phyloP scores from a whole-genome alignment of 495 filamentous ascomycete species.

The Aspergillus olivimuriae region DNA sequence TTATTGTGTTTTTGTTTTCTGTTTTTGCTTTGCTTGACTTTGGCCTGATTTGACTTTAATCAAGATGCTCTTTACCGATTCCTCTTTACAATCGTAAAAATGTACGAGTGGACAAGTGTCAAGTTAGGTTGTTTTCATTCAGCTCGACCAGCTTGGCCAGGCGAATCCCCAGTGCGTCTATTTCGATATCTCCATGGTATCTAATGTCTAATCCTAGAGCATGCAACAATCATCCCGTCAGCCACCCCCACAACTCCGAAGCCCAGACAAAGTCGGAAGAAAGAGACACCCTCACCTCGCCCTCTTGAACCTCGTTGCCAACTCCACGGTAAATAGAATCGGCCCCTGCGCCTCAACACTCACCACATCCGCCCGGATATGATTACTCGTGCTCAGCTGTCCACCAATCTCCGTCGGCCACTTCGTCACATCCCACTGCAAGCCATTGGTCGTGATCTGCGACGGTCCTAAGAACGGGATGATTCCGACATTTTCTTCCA shows the following conservation, averaged over 20 bases:
- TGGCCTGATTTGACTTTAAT: too few relatives aligned
- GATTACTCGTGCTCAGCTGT: constrained; percentile 89
- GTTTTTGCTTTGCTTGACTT: constrained; percentile 1
- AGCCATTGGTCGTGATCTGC: constrained; percentile 64
- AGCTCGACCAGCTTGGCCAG: too few relatives aligned
- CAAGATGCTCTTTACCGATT: too few relatives aligned
- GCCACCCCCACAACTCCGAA: too few relatives aligned
- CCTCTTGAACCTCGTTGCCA: constrained; percentile 42
- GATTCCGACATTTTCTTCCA: constrained; percentile 72
- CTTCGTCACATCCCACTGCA: constrained; percentile 83
- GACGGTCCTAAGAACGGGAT: constrained; percentile 72
- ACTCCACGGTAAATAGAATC: constrained; percentile 82
- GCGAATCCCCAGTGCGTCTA: too few relatives aligned
- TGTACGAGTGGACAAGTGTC: too few relatives aligned
- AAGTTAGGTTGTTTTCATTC: too few relatives aligned
- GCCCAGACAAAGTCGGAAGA: neutral
- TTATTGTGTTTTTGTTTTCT: constrained; percentile 4
- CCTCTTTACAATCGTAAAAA: neutral
- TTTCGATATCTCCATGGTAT: too few relatives aligned
- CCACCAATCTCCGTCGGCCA: constrained; percentile 80
- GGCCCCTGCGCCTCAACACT: constrained; percentile 57
- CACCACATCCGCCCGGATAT: constrained; percentile 54
- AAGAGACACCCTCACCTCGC: constrained; percentile 1
- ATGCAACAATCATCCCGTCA: too few relatives aligned
- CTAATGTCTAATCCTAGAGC: too few relatives aligned